These are phyloP conservation scores for Stephanodiscus minutulus DNA, from an alignment of 108 stramenopile species.

Conservation along the genomic window DNA sequence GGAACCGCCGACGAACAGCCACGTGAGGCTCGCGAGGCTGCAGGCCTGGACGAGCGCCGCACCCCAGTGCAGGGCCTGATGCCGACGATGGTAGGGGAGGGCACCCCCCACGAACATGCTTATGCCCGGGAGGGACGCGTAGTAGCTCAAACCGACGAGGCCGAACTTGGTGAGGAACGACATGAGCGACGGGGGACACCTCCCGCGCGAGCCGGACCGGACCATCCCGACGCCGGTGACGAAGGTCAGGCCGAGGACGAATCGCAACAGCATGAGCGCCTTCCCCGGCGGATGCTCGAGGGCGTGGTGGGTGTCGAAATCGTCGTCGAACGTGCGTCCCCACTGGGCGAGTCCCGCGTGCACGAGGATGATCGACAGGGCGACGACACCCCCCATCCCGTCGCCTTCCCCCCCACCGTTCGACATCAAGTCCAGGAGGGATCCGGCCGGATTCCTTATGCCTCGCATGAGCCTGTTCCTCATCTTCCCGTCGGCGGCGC, in stretches of 20 bases:
- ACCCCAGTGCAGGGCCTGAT: slow-evolving; percentile 68
- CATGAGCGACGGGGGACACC: slow-evolving; percentile 64
- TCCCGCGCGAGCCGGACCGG: slow-evolving; percentile 41
- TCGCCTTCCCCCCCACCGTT: slow-evolving; percentile 42
- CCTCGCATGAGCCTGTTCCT: slow-evolving; percentile 47
- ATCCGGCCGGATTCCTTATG: slow-evolving; percentile 65
- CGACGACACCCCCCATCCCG: slow-evolving; percentile 44
- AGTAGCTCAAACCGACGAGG: slow-evolving; percentile 72
- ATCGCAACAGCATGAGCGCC: slow-evolving; percentile 72
- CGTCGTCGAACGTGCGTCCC: slow-evolving; percentile 84
- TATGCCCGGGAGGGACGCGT: slow-evolving; percentile 71
- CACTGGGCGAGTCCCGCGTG: slow-evolving; percentile 80
- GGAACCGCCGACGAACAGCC: slow-evolving; percentile 71
- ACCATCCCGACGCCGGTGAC: slow-evolving; percentile 59
- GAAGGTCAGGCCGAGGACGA: slow-evolving; percentile 62
- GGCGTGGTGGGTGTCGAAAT: slow-evolving; percentile 87
- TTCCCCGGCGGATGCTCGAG: slow-evolving; percentile 82
- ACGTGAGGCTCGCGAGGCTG: slow-evolving; percentile 64
- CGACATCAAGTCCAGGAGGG: slow-evolving; percentile 47
- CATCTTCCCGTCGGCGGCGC: slow-evolving; percentile 14
- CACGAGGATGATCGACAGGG: slow-evolving; percentile 41
- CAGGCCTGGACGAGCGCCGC: slow-evolving; percentile 65
- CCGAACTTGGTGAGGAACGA: slow-evolving; percentile 69
- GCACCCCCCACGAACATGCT: slow-evolving; percentile 58
- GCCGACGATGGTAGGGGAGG: slow-evolving; percentile 67